Percentiles rank a stretch among this genome's conserved stretches.
phyloP scores from a whole-genome alignment of 179 eudicot species.

The Vitellaria paradoxa region DNA sequence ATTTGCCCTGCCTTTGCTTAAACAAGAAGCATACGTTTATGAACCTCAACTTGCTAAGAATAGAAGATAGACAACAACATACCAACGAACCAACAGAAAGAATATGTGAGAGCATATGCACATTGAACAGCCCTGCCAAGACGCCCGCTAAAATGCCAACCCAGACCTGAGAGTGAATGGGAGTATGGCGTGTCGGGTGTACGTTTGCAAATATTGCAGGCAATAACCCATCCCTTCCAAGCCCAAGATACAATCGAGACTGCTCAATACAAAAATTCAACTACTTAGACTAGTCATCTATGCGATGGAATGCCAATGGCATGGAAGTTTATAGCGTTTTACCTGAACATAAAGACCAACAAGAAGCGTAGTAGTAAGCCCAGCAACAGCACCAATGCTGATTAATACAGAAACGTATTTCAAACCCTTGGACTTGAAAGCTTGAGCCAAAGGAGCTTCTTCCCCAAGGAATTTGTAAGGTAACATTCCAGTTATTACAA shows the following conservation, averaged over 20 bases:
- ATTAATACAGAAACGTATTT: slow-evolving; percentile 75
- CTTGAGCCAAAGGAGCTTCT: slow-evolving; percentile 91
- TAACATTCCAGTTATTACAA: slow-evolving; percentile 96
- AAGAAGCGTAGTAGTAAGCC: slow-evolving; percentile 91
- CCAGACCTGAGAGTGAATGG: slow-evolving; percentile 87
- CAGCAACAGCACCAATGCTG: slow-evolving; percentile 95
- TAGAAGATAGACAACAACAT: slow-evolving; percentile 26
- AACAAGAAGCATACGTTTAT: background rate
- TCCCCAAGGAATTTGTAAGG: slow-evolving; percentile 74
- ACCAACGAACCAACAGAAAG: slow-evolving; percentile 97
- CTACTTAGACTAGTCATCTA: slow-evolving; percentile 9
- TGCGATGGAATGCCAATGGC: slow-evolving; percentile 9
- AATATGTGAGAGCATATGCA: slow-evolving; percentile 79
- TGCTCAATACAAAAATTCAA: slow-evolving; percentile 28
- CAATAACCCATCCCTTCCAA: slow-evolving; percentile 93
- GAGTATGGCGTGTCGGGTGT: slow-evolving; percentile 75
- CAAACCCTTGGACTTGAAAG: slow-evolving; percentile 83
- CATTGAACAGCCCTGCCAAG: slow-evolving; percentile 84
- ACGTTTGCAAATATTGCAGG: slow-evolving; percentile 85
- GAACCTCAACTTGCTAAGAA: slow-evolving; percentile 14
- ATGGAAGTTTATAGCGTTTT: slow-evolving; percentile 17
- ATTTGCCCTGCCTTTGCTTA: background rate
- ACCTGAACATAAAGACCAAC: slow-evolving; percentile 99
- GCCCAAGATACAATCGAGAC: slow-evolving; percentile 94
- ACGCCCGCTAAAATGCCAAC: slow-evolving; percentile 82